Base-by-base conservation (phyloP, 2,329 filamentous ascomycete species). In the Alternaria sp. region DNA sequence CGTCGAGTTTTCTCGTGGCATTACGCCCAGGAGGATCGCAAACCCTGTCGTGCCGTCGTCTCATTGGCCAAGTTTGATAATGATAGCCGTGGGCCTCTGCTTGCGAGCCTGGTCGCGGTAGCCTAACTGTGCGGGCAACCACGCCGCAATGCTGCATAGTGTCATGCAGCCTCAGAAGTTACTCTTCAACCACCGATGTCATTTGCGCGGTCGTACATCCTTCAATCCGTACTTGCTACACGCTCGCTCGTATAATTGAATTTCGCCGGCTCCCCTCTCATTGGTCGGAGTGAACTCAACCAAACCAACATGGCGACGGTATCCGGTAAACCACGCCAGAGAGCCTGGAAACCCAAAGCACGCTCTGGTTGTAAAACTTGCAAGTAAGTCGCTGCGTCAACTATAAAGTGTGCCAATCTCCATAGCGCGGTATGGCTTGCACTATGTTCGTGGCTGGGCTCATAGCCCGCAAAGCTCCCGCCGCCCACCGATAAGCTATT, bases 341-440 rank as follows among this genome's bases (percentile, higher is more conserved):
- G 67, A 49, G 62, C 67, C 6, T 69, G 67, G 67, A 69, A 61
- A 36, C 65, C 67, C 2, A 69, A 69, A 43, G 62, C 62, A 8
- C 57, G 65, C 11, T 67, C 62, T 44, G 67, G 67, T 2, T 69
- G 67, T 50, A 69, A 67, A 53, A 69, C 65, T 9, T 69, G 67
- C 67, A 69, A 69, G 67, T 69, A 63, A 66, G 67, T 67, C 10
- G 10, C 9, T 40, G 15, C 21, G n/a, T 44, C 52, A 44, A 43
- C 8, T 40, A 40, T 40, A 40, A 15, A 15, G 30, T 21, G 49
- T n/a, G 49, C 8, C 32, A 12, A 11, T 40, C 36, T 15, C 8
- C 13, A 52, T 36, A 52, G 15, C 6, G 13, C 25, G 32, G 15
- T 13, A 54, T 25, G 32, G 19, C 32, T 17, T 15, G 36, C 52